phyloP scores from a whole-genome alignment of 768 basidiomycete genomes.

The Suillus sp. region DNA sequence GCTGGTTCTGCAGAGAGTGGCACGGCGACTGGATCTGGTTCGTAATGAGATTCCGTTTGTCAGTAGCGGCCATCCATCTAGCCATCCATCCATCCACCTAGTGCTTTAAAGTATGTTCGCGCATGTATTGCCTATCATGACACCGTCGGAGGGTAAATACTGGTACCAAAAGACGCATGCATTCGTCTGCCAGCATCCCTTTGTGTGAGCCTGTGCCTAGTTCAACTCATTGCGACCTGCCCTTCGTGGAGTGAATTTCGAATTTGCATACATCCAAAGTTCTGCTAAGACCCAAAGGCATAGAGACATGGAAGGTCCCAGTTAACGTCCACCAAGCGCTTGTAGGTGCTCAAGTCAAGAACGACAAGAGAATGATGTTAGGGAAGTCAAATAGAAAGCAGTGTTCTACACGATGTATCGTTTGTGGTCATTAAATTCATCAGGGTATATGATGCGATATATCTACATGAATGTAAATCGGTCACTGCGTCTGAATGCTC shows the following conservation, averaged over 20 bases:
- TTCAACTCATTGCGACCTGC: background rate
- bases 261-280: background rate
- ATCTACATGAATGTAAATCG: slow-evolving; percentile 5
- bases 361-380: slow-evolving; percentile 91
- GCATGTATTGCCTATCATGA: background rate
- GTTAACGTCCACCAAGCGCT: slow-evolving; percentile 67
- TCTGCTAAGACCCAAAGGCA: background rate
- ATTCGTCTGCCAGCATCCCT: too few relatives aligned
- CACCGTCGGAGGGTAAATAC: background rate
- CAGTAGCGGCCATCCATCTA: background rate
- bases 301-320: background rate
- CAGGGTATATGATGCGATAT: slow-evolving; percentile 7
- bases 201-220: background rate
- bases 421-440: background rate
- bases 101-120: background rate
- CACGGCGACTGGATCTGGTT: background rate
- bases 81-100: background rate
- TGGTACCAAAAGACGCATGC: too few relatives aligned
- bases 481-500: background rate
- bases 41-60: background rate
- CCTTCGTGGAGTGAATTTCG: background rate
- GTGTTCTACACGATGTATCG: background rate
- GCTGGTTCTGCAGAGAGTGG: background rate
- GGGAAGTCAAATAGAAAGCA: slow-evolving; percentile 53
- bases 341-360: slow-evolving; percentile 76